Evolutionary conservation across 1,139 yeast genomes (phyloP), one percentile per base, ranked within the genome.

Genomic region (Lizanozyma gosingica): DNA sequence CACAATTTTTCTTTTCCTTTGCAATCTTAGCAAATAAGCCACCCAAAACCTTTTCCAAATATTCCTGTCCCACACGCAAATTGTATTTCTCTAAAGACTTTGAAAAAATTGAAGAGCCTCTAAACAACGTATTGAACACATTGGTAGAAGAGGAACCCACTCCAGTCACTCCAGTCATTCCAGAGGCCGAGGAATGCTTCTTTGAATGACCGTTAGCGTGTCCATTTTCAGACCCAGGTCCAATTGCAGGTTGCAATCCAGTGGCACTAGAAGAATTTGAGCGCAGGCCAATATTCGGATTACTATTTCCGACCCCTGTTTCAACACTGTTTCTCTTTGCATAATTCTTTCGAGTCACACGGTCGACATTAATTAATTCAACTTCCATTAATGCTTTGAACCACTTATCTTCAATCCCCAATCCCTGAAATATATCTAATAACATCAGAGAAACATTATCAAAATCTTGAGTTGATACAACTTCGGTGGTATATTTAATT

Each of bases 101-200:
- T 0, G 95, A 81, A 46, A 90, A 70, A 8, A 88, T 69, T 1
- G 94, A 80, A 42, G 86, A 83, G 0, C 97, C 96, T 49, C 97
- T 68, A 54, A 92, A 90, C 16, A 92, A 59, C 0, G 95, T 80
- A 50, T 84, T 84, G 56, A 78, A 77, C 1, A 78, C 73, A 51
- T 77, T 72, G 42, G 62, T 70, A 38, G 57, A 53, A 18, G 46
- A 43, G 4, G 46, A 29, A 3, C 38, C 35, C 4, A 37, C 29
- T 2, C 38, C 40, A 22, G 9, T 22, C 6, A 6, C 29, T 22
- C 29, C 29, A 22, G 9, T 22, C 6, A 6, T 11, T 22, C 29
- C 29, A 6, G 29, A 22, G 6, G 29, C 29, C 29, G 29, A 6
- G 11, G 29, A 22, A 22, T 6, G 29, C 29, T 22, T 22, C 11